Evolutionary conservation across 208 protist genomes (phyloP).

Genomic region (Acanthamoeba royreba): DNA sequence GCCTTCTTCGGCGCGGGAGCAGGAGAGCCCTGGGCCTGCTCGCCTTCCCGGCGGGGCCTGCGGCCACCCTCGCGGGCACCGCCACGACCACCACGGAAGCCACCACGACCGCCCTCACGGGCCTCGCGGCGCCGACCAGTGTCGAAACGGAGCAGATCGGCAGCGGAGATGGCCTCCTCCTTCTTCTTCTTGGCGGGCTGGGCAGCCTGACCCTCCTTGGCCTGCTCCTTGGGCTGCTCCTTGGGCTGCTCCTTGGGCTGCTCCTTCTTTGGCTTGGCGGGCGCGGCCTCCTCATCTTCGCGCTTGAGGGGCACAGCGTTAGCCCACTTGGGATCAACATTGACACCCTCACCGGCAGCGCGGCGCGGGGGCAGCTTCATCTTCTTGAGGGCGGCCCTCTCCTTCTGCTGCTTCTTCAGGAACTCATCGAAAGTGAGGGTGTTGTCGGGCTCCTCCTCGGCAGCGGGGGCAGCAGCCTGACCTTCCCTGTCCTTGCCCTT

Average conservation of each 20-base stretch:
- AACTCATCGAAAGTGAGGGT: background rate
- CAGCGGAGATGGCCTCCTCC: background rate
- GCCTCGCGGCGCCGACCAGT: background rate
- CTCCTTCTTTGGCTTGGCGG: too few species aligned
- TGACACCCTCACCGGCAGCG: background rate
- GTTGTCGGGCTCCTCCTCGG: background rate
- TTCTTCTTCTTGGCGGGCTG: background rate
- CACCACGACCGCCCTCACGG: background rate
- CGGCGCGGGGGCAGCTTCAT: background rate
- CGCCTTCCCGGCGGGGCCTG: background rate
- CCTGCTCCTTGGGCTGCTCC: too few species aligned
- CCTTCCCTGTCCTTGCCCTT: background rate
- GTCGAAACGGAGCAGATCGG: background rate
- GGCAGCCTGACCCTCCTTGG: background rate
- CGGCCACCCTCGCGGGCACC: background rate
- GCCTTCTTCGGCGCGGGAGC: background rate
- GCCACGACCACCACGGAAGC: background rate
- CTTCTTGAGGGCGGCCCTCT: too few species aligned
- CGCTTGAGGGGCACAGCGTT: background rate
- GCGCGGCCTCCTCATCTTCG: background rate
- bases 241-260: too few species aligned
- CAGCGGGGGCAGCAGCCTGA: background rate
- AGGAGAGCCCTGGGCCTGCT: too few species aligned
- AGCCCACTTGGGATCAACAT: background rate
- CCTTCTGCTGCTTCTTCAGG: background rate